Conservation (phyloP, 192 early-diverging fungal genomes). For the Podila epigama region DNA sequence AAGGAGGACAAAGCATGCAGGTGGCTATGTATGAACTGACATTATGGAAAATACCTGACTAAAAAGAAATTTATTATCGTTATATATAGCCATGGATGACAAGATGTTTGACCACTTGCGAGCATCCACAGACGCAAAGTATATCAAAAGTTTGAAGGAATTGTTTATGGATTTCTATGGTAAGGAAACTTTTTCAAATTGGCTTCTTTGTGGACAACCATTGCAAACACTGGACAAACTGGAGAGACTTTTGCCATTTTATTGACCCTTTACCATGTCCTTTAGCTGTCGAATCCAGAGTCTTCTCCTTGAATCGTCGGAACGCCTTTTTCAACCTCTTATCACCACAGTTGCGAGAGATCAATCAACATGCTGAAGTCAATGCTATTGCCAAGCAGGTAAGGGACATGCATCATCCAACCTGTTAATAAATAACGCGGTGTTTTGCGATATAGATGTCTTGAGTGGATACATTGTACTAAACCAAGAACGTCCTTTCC, state of each 20-base stretch:
- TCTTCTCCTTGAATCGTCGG: slow-evolving; percentile 24
- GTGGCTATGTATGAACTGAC: not conserved
- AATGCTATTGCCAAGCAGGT: slow-evolving; percentile 41
- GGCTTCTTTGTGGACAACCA: not conserved
- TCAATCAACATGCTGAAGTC: slow-evolving; percentile 28
- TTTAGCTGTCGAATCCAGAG: slow-evolving; percentile 38
- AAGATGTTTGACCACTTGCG: slow-evolving; percentile 67
- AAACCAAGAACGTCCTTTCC: too few relatives aligned
- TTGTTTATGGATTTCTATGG: slow-evolving; percentile 86
- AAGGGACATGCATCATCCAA: slow-evolving; percentile 57
- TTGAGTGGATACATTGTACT: slow-evolving; percentile 41
- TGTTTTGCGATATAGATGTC: slow-evolving; percentile 10
- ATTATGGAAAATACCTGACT: not conserved
- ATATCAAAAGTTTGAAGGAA: slow-evolving; percentile 77
- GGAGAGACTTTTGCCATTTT: not conserved
- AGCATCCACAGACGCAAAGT: slow-evolving; percentile 60
- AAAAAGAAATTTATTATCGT: not conserved
- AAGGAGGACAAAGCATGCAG: slow-evolving; percentile 1
- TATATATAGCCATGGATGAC: slow-evolving; percentile 57
- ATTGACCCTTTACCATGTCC: not conserved
- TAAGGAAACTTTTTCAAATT: slow-evolving; percentile 32
- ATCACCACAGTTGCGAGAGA: slow-evolving; percentile 19
- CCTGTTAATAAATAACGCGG: too few relatives aligned
- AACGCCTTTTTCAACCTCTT: slow-evolving; percentile 48
- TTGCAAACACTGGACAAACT: too few relatives aligned